Conservation (phyloP, 2,329 filamentous ascomycete genomes). For the Sporothrix schenckii region DNA sequence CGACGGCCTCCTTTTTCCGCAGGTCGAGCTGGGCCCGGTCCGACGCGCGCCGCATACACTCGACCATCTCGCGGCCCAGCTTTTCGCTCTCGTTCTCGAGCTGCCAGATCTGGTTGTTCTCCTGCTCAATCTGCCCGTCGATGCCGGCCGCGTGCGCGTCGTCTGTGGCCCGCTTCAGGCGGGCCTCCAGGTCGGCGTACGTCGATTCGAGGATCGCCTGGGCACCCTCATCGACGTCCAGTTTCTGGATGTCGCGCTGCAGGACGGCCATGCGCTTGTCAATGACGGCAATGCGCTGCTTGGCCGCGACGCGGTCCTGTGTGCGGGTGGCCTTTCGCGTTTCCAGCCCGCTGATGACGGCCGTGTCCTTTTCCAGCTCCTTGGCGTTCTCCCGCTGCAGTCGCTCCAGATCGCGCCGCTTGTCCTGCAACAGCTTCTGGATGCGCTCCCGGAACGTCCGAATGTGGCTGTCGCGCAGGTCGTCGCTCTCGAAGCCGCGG, state of each 20-base stretch:
- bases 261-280: slow-evolving; percentile 69
- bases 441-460: slow-evolving; percentile 77
- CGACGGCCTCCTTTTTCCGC: slow-evolving; percentile 76
- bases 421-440: slow-evolving; percentile 73
- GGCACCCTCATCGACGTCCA: slow-evolving; percentile 82
- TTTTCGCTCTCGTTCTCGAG: slow-evolving; percentile 73
- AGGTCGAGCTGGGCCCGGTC: slow-evolving; percentile 84
- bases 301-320: slow-evolving; percentile 74
- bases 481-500: slow-evolving; percentile 74
- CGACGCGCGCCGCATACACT: slow-evolving; percentile 77
- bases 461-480: slow-evolving; percentile 73
- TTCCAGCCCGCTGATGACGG: slow-evolving; percentile 71
- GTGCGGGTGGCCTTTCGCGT: slow-evolving; percentile 71
- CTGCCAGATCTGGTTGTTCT: slow-evolving; percentile 65
- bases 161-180: slow-evolving; percentile 64
- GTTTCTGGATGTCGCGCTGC: slow-evolving; percentile 69
- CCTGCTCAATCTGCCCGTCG: slow-evolving; percentile 69
- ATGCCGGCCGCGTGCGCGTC: slow-evolving; percentile 66
- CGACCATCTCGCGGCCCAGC: slow-evolving; percentile 77
- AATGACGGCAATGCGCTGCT: slow-evolving; percentile 71
- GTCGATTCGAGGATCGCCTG: slow-evolving; percentile 76
- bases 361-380: slow-evolving; percentile 75
- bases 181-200: slow-evolving; percentile 67
- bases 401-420: slow-evolving; percentile 71
- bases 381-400: slow-evolving; percentile 71